A percentile compares a stretch with the other conserved stretches of the same genome.
Conservation (phyloP, 441 rosid species). For the Erodium moschatum region DNA sequence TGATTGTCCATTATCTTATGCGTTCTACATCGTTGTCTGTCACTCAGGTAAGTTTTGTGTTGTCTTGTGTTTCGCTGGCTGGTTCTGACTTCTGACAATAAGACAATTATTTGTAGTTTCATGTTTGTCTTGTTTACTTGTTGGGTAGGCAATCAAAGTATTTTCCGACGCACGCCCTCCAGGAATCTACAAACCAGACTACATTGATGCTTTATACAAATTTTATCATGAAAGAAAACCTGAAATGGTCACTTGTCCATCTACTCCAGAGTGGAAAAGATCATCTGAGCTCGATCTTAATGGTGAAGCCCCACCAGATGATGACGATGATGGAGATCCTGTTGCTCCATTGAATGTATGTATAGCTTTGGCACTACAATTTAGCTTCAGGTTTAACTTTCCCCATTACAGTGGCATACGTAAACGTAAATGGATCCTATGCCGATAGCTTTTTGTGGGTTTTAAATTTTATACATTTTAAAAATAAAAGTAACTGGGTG, state of each 20-base stretch:
- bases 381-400: slow-evolving; percentile 1
- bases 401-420: background rate
- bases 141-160: slow-evolving; percentile 62
- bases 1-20: slow-evolving; percentile 91
- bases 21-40: slow-evolving; percentile 72
- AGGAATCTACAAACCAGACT: slow-evolving; percentile 90
- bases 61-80: slow-evolving; percentile 10
- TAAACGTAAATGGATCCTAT: background rate
- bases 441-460: background rate
- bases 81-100: background rate
- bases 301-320: slow-evolving; percentile 93
- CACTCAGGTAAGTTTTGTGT: slow-evolving; percentile 48
- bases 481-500: background rate
- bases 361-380: slow-evolving; percentile 18
- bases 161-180: slow-evolving; percentile 95
- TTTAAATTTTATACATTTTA: background rate
- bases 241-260: slow-evolving; percentile 56
- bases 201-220: slow-evolving; percentile 65
- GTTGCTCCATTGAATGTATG: slow-evolving; percentile 57
- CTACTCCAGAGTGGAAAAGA: slow-evolving; percentile 96
- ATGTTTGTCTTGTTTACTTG: slow-evolving; percentile 19
- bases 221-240: slow-evolving; percentile 93
- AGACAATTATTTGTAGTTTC: slow-evolving; percentile 14
- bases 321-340: slow-evolving; percentile 65
- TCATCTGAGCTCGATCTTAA: slow-evolving; percentile 91